These are phyloP conservation scores for Trichodelitschia bisporula DNA, from an alignment of 495 filamentous ascomycete genomes.

Conservation along the genomic window DNA sequence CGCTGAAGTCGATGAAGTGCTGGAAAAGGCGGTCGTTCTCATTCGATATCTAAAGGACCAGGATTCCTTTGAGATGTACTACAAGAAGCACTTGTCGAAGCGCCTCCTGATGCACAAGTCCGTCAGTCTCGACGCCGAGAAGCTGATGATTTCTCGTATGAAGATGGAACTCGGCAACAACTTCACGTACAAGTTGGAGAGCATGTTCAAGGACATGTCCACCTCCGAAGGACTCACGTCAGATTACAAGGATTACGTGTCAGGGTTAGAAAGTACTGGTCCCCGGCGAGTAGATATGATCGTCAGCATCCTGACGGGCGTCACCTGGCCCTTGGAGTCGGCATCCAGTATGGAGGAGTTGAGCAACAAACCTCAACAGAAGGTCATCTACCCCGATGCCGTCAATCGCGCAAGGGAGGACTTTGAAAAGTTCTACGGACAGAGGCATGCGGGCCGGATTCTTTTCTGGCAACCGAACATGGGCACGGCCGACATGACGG, in stretches of 20 bases:
- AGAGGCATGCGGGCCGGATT: slow-evolving; percentile 62
- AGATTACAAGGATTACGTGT: slow-evolving; percentile 45
- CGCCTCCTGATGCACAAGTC: slow-evolving; percentile 69
- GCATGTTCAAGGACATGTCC: slow-evolving; percentile 97
- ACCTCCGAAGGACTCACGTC: slow-evolving; percentile 65
- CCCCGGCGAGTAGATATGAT: slow-evolving; percentile 47
- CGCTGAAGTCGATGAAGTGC: slow-evolving; percentile 55
- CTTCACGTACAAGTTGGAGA: slow-evolving; percentile 78
- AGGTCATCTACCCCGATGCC: slow-evolving; percentile 45
- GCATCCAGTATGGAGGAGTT: slow-evolving; percentile 27
- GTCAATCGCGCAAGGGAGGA: slow-evolving; percentile 58
- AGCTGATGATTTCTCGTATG: slow-evolving; percentile 90
- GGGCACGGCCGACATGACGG: slow-evolving; percentile 73
- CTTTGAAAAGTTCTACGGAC: slow-evolving; percentile 75
- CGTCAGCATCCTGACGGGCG: slow-evolving; percentile 71
- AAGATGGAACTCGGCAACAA: slow-evolving; percentile 84
- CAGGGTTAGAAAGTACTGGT: slow-evolving; percentile 35
- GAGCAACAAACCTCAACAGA: slow-evolving; percentile 19
- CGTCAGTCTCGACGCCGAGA: slow-evolving; percentile 70
- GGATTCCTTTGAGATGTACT: slow-evolving; percentile 91
- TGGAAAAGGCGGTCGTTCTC: slow-evolving; percentile 77
- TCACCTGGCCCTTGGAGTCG: slow-evolving; percentile 56
- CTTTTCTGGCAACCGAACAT: slow-evolving; percentile 66
- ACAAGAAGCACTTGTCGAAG: slow-evolving; percentile 86
- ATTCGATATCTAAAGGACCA: slow-evolving; percentile 74